A percentile compares a stretch with the other conserved stretches of the same genome.
Evolutionary conservation across 2,329 filamentous ascomycete species (phyloP).

Genomic region (Trichoderma pleuroti): DNA sequence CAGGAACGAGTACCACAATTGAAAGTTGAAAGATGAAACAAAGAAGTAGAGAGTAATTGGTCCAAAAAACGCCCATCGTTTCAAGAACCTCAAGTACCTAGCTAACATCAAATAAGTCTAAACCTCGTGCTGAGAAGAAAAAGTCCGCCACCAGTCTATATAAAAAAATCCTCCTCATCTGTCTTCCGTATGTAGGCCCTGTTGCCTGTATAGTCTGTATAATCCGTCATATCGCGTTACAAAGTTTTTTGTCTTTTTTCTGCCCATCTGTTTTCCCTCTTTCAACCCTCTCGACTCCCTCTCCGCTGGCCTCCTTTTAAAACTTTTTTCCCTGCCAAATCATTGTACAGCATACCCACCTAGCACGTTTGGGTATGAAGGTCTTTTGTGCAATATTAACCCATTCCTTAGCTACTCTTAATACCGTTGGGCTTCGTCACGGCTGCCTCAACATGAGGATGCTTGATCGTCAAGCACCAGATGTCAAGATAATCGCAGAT

Average conservation of each 20-base stretch:
- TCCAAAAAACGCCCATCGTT: not conserved
- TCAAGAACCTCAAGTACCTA: not conserved
- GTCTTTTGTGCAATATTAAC: not conserved
- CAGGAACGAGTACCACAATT: not conserved
- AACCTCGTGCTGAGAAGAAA: not conserved
- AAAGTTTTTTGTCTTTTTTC: not conserved
- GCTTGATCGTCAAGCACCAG: conserved; percentile 97
- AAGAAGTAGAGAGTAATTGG: not conserved
- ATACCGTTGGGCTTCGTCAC: conserved; percentile 34
- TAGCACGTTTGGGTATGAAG: not conserved
- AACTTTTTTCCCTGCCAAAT: no score
- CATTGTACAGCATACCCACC: not conserved
- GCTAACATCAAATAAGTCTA: not conserved
- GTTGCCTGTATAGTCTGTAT: not conserved
- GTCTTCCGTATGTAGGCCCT: not conserved
- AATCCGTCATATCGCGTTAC: conserved; percentile 12
- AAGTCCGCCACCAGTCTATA: not conserved
- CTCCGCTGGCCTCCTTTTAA: not conserved
- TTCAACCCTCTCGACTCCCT: not conserved
- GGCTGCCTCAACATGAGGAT: conserved; percentile 54
- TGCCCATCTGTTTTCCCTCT: not conserved
- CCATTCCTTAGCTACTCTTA: conserved; percentile 34
- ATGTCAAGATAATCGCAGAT: conserved; percentile 99
- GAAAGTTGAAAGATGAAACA: not conserved
- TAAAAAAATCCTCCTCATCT: not conserved